Conservation (phyloP, 345 rosid species). For the Bruguiera sexangula region DNA sequence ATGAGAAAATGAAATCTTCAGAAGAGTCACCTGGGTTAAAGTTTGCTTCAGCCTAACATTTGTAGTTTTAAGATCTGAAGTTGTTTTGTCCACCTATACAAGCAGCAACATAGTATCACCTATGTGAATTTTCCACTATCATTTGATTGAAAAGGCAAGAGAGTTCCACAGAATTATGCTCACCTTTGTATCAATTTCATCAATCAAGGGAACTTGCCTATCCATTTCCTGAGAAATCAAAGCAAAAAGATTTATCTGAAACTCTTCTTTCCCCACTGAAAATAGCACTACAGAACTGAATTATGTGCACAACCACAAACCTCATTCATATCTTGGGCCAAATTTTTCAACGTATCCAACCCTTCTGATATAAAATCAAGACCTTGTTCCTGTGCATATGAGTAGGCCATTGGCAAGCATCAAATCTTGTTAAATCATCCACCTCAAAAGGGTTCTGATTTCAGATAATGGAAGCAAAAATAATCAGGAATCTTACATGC, state of each 20-base stretch:
- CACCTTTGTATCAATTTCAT: slow-evolving; percentile 86
- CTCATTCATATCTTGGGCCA: slow-evolving; percentile 76
- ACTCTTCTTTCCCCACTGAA: background rate
- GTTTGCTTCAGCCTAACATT: slow-evolving; percentile 78
- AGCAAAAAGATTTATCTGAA: slow-evolving; percentile 5
- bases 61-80: slow-evolving; percentile 61
- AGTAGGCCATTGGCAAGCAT: background rate
- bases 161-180: background rate
- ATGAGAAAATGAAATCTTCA: slow-evolving; percentile 2
- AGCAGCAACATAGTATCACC: slow-evolving; percentile 6
- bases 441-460: too few relatives aligned
- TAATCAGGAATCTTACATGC: slow-evolving; percentile 40
- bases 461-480: background rate
- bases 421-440: too few relatives aligned
- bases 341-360: slow-evolving; percentile 36
- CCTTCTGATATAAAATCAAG: slow-evolving; percentile 57
- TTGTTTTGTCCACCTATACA: slow-evolving; percentile 66
- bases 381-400: slow-evolving; percentile 26
- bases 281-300: slow-evolving; percentile 4
- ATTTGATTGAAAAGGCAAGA: slow-evolving; percentile 2
- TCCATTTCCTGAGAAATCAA: slow-evolving; percentile 64
- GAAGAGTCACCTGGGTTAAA: slow-evolving; percentile 46
- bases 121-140: background rate
- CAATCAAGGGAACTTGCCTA: slow-evolving; percentile 72
- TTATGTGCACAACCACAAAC: slow-evolving; percentile 31